Percentiles rank a stretch among this genome's conserved stretches.
These are phyloP conservation scores for Naganishia kalamii DNA, from an alignment of 768 basidiomycete species.

Conservation along the genomic window DNA sequence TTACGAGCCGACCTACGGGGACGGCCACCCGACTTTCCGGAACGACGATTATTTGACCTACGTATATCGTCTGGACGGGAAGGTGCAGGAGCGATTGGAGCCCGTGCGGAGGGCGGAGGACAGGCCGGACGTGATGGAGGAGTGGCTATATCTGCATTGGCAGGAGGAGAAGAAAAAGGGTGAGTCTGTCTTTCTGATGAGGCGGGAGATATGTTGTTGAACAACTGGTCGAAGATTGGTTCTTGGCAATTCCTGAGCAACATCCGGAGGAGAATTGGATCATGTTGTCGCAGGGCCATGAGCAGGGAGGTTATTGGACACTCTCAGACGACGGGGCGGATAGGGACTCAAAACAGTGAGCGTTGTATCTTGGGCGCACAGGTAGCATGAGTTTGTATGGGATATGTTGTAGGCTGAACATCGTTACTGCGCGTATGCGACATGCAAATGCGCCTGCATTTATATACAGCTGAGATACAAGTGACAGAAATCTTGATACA, in stretches of 20 bases:
- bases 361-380: too few species aligned
- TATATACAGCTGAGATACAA: too few species aligned
- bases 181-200: background rate
- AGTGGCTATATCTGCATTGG: constrained; percentile 30
- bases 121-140: constrained; percentile 12
- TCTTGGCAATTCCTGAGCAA: background rate
- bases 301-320: constrained; percentile 6
- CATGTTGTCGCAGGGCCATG: constrained; percentile 12
- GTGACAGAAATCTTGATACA: too few species aligned
- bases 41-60: constrained; percentile 15
- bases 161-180: constrained; percentile 27
- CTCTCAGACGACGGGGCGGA: background rate
- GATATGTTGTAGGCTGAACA: too few species aligned
- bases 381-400: too few species aligned
- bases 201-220: background rate
- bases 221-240: background rate
- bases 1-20: constrained; percentile 21
- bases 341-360: too few species aligned
- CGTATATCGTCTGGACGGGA: constrained; percentile 12
- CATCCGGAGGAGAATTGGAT: background rate
- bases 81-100: constrained; percentile 25
- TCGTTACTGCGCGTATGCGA: too few species aligned
- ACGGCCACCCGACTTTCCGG: constrained; percentile 12
- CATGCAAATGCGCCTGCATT: too few species aligned
- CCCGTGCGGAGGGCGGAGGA: constrained; percentile 18